Percentiles rank a stretch among this genome's conserved stretches.
Evolutionary conservation across 441 rosid genomes (phyloP).

Genomic region (Erodium texanum): DNA sequence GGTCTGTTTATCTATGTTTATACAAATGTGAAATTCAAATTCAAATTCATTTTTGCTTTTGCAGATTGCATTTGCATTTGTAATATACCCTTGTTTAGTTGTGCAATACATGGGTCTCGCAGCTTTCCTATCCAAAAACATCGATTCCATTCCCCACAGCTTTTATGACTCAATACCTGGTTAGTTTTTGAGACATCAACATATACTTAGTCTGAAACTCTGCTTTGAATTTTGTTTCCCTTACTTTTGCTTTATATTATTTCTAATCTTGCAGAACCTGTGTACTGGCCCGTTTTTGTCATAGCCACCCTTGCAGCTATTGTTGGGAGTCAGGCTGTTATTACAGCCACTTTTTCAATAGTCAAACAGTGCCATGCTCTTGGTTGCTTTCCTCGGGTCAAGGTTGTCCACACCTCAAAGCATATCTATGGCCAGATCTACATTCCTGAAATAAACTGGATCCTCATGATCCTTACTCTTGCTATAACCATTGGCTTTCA

Average conservation of each 20-base stretch:
- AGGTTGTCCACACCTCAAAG: slow-evolving; percentile 80
- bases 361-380: slow-evolving; percentile 88
- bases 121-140: slow-evolving; percentile 73
- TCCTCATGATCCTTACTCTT: slow-evolving; percentile 80
- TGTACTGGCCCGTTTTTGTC: slow-evolving; percentile 81
- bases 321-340: slow-evolving; percentile 82
- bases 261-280: slow-evolving; percentile 37
- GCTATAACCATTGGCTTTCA: slow-evolving; percentile 65
- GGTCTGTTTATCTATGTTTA: not conserved
- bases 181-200: slow-evolving; percentile 24
- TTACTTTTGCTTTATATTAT: slow-evolving; percentile 13
- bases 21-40: not conserved
- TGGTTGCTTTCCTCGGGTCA: slow-evolving; percentile 93
- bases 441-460: slow-evolving; percentile 95
- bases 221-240: slow-evolving; percentile 16
- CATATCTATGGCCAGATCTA: slow-evolving; percentile 79
- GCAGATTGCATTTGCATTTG: slow-evolving; percentile 73
- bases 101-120: slow-evolving; percentile 97
- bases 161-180: slow-evolving; percentile 79
- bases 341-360: slow-evolving; percentile 79
- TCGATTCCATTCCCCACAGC: slow-evolving; percentile 30
- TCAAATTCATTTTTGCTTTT: slow-evolving; percentile 20
- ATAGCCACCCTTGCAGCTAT: slow-evolving; percentile 83
- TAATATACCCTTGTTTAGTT: slow-evolving; percentile 81
- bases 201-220: slow-evolving; percentile 7